phyloP scores from a whole-genome alignment of 1,284 basidiomycete species.

The Schizophyllum commune region DNA sequence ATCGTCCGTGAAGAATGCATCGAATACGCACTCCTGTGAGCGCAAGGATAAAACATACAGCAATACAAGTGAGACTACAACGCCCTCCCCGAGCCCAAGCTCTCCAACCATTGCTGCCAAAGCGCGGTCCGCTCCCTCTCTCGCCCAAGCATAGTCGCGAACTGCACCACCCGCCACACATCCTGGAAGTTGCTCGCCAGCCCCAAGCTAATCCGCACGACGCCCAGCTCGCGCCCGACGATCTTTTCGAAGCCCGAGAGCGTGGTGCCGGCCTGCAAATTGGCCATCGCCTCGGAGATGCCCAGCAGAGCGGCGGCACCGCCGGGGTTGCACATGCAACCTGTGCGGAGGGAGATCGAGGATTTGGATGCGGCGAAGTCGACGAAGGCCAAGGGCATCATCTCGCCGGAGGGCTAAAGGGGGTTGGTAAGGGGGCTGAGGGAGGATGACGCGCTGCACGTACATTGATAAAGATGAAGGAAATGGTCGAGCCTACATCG shows the following conservation, averaged over 20 bases:
- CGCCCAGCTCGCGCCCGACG: constrained; percentile 63
- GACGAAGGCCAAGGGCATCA: constrained; percentile 63
- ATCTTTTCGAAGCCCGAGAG: constrained; percentile 51
- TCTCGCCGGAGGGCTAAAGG: constrained; percentile 49
- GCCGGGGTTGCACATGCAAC: constrained; percentile 82
- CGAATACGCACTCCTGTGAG: no score
- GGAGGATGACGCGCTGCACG: constrained; percentile 21
- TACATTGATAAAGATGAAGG: constrained; percentile 58
- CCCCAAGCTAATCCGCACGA: constrained; percentile 69
- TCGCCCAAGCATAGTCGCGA: background rate
- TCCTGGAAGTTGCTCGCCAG: constrained; percentile 70
- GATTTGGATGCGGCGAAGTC: constrained; percentile 57
- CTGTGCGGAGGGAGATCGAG: constrained; percentile 68
- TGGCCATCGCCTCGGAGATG: constrained; percentile 59
- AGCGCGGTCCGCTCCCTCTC: background rate
- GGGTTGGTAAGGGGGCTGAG: constrained; percentile 1
- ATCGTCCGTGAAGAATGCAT: no score
- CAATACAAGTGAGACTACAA: background rate
- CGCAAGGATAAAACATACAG: no score
- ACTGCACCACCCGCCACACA: constrained; percentile 59
- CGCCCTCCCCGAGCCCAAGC: background rate
- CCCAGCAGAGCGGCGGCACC: constrained; percentile 65
- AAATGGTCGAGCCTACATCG: constrained; percentile 58
- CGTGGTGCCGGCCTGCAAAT: constrained; percentile 49
- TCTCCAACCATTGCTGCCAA: background rate